phyloP scores from a whole-genome alignment of 2,329 filamentous ascomycete genomes.

The Polytolypa hystricis region DNA sequence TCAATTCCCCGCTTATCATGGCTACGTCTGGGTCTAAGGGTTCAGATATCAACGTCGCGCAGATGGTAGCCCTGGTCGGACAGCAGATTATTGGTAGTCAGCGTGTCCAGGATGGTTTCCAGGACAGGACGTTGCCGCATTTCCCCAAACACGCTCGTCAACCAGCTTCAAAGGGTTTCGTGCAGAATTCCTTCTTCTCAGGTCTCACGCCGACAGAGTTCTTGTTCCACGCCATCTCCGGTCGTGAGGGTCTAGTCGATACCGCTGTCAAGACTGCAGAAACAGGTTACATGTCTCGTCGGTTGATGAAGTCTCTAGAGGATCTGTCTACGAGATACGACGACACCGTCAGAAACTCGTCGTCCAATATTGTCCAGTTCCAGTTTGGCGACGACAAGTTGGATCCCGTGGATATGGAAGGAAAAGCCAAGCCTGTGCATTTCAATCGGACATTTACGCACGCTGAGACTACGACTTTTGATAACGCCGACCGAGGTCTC shows the following conservation, averaged over 20 bases:
- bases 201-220: conserved; percentile 86
- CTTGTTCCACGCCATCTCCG: conserved; percentile 95
- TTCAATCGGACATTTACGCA: conserved; percentile 88
- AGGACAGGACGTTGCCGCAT: conserved; percentile 87
- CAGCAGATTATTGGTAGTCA: conserved; percentile 94
- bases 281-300: conserved; percentile 97
- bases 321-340: conserved; percentile 92
- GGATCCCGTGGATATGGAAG: conserved; percentile 97
- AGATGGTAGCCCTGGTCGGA: conserved; percentile 95
- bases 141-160: conserved; percentile 88
- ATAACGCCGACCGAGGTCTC: conserved; percentile 63
- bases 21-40: conserved; percentile 95
- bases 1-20: conserved; percentile 93
- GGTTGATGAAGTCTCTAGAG: conserved; percentile 95
- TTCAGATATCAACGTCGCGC: conserved; percentile 93
- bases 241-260: conserved; percentile 95
- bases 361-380: conserved; percentile 84
- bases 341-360: conserved; percentile 84
- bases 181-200: conserved; percentile 93
- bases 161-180: conserved; percentile 93
- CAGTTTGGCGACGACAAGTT: conserved; percentile 94
- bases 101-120: conserved; percentile 91
- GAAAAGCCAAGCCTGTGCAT: conserved; percentile 79
- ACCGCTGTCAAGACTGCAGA: conserved; percentile 98
- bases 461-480: conserved; percentile 61